Evolutionary conservation across 2,329 filamentous ascomycete genomes (phyloP), one percentile per base, ranked within the genome.

Genomic region (Calonectria pteridis): DNA sequence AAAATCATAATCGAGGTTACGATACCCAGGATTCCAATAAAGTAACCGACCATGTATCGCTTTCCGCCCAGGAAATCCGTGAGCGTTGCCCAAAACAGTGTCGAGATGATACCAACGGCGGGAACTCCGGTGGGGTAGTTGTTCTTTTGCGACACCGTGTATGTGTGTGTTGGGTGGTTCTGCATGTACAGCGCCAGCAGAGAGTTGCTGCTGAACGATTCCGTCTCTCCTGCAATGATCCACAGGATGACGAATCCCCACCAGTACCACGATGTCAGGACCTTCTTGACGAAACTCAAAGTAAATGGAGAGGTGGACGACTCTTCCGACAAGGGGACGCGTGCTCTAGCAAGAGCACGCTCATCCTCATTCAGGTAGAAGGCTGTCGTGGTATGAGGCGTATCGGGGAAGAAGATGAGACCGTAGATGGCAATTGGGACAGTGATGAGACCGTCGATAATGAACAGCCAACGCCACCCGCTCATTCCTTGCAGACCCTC

Each of bases 401-500:
- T 89, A 14, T 85, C 83, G 0, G 84, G 84, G 64, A 85, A 85
- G 53, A 85, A 77, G 37, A 84, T 63, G 77, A 82, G 79, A 20
- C 83, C 83, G 13, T 83, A 83, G 0, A 84, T 20, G 3, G 84
- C 84, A 11, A 85, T 77, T 1, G 83, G 82, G 1, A 85, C 74
- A 5, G 84, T 85, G 2, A 85, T 87, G 1, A 88, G 85, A 1
- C 93, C 93, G 80, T 94, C 93, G 14, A 94, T 90, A 46, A 94
- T 92, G 83, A 94, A 94, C 0, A 94, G 85, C 92, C 91, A 93
- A 2, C 91, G 85, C 92, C 92, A 94, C 7, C 92, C 92, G 0
- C 86, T 89, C 1, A 93, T 83, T 0, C 92, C 93, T 23, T 83
- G 83, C 2, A 85, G 84, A 2, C 89, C 87, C 40, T 85, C 69